phyloP scores from a whole-genome alignment of 1,284 basidiomycete species.

The Trichosporon coremiiforme region DNA sequence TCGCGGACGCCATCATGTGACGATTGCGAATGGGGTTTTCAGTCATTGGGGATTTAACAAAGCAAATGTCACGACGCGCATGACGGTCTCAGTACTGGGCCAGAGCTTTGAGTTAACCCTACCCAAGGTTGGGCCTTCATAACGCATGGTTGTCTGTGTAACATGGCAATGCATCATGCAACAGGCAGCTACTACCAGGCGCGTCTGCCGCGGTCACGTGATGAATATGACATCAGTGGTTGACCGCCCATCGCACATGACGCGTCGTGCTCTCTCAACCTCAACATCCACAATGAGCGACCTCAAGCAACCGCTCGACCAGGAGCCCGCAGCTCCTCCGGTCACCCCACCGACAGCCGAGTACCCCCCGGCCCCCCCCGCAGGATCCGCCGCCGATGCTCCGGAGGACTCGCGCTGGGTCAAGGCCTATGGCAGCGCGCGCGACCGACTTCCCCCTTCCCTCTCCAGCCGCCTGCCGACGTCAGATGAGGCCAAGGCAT shows the following conservation, averaged over 20 bases:
- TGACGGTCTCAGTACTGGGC: too few species aligned
- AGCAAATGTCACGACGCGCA: too few species aligned
- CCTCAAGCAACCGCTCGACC: background rate
- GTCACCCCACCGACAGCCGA: too few species aligned
- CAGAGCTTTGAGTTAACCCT: too few species aligned
- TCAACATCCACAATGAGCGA: background rate
- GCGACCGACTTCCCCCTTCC: background rate
- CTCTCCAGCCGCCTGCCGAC: constrained; percentile 2
- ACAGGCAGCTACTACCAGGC: too few species aligned
- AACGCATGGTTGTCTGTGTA: too few species aligned
- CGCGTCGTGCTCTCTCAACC: background rate
- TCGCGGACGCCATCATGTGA: too few species aligned
- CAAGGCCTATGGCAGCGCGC: constrained; percentile 12
- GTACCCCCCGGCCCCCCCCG: background rate
- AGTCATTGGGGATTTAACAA: too few species aligned
- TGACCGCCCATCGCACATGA: background rate
- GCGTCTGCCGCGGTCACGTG: background rate
- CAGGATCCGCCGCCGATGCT: background rate
- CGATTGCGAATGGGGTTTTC: too few species aligned
- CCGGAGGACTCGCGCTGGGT: constrained; percentile 1
- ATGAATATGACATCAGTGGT: background rate
- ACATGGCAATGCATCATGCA: too few species aligned
- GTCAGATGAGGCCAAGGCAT: background rate
- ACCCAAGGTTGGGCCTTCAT: too few species aligned
- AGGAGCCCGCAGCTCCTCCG: too few species aligned